phyloP scores from a whole-genome alignment of 2,329 filamentous ascomycete genomes.

The Verticillium dahliae region DNA sequence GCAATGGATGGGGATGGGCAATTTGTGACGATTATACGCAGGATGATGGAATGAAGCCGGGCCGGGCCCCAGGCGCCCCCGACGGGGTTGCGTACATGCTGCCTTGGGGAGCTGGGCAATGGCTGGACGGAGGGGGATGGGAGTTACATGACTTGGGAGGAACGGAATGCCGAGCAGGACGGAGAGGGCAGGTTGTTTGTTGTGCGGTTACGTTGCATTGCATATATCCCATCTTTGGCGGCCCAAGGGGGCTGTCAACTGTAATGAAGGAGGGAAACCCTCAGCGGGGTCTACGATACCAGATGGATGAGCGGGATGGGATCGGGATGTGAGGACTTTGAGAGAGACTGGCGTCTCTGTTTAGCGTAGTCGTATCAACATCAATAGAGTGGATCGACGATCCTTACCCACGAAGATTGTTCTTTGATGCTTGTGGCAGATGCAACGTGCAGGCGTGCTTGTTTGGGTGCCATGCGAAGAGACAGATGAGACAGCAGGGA shows the following conservation, averaged over 20 bases:
- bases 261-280: not conserved
- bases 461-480: not conserved
- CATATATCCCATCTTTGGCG: not conserved
- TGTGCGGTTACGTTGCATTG: not conserved
- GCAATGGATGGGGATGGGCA: not conserved
- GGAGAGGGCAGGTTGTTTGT: not conserved
- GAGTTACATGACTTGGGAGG: not conserved
- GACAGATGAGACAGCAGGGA: not conserved
- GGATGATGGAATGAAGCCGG: not conserved
- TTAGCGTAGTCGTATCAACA: not conserved
- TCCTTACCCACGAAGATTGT: not conserved
- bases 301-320: not conserved
- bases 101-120: too few relatives aligned
- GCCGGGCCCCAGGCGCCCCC: not conserved
- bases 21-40: slow-evolving; percentile 2
- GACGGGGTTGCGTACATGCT: too few relatives aligned
- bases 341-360: not conserved
- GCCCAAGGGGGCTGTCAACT: not conserved
- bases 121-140: not conserved
- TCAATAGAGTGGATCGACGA: not conserved
- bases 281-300: not conserved
- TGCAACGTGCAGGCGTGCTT: too few relatives aligned
- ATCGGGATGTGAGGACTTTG: not conserved
- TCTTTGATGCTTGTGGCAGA: too few relatives aligned
- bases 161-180: not conserved